Base-by-base conservation (phyloP, 352 stramenopile genomes). In the Phytopythium montanum region DNA sequence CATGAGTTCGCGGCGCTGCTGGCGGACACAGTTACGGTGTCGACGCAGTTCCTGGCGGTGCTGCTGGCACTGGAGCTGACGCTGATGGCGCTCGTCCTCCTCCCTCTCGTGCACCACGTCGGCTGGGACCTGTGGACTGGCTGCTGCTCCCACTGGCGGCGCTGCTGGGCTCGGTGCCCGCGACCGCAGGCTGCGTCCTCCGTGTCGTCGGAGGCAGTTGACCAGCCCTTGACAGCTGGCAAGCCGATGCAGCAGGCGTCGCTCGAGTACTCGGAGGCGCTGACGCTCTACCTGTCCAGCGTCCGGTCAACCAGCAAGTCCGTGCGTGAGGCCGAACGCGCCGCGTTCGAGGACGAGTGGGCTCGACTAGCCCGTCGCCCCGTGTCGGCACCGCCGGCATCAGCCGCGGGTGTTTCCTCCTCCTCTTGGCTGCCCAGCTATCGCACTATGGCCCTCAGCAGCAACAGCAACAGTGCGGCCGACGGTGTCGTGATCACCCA, bases 271-370 rank as follows among this genome's bases (percentile, higher is more conserved):
- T 39, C 57, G 10, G 48, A 66, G 10, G 67, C 64, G 9, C 18
- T 61, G 23, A 28, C 31, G 5, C n/a, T 54, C 19, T 74, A 74
- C 21, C 28, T 69, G 38, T 25, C 25, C 9, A 64, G 59, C 16
- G 28, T 74, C 7, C 49, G 41, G 62, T 51, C 52, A 23, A 64
- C 25, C 36, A 48, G 68, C n/a, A 8, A 46, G 13, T 34, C 14
- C 31, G 38, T 49, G n/a, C 31, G 59, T 12, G 52, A 49, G 49
- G 25, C 46, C 6, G 66, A 73, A 23, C 23, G 51, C 28, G 29
- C 59, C 1, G 56, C 52, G 13, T 74, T 74, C 29, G 46, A 72
- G 52, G 69, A 68, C 42, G 76, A 88, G 60, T 74, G 67, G 67
- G 61, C 67, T 10, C 12, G 21, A 45, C 55, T 34, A 25, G 34